These are phyloP conservation scores for Trichoderma sp. DNA, from an alignment of 2,329 filamentous ascomycete genomes.

Conservation along the genomic window DNA sequence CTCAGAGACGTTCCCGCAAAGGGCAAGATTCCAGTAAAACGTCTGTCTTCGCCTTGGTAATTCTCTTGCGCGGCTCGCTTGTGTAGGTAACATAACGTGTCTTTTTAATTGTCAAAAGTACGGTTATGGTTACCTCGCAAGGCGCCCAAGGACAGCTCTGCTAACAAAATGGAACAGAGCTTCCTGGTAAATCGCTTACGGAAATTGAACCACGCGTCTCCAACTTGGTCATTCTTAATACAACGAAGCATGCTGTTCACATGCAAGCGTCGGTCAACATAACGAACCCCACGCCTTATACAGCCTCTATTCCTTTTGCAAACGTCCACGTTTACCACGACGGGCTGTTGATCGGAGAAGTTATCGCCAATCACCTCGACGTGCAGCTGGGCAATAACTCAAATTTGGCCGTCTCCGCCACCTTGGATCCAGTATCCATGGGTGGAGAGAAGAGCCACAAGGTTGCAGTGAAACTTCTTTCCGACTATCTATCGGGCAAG, in stretches of 20 bases:
- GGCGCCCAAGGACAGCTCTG: constrained; percentile 19
- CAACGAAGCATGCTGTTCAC: constrained; percentile 66
- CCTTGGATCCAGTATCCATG: constrained; percentile 67
- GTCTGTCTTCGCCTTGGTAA: constrained; percentile 67
- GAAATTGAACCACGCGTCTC: constrained; percentile 61
- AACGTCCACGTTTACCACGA: constrained; percentile 75
- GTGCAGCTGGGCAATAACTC: constrained; percentile 70
- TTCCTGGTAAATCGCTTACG: constrained; percentile 51
- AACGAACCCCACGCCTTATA: constrained; percentile 87
- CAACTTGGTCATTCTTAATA: constrained; percentile 69
- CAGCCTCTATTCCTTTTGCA: constrained; percentile 74
- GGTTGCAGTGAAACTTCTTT: constrained; percentile 70
- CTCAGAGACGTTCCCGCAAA: constrained; percentile 81
- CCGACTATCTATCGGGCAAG: constrained; percentile 80
- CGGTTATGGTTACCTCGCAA: constrained; percentile 23
- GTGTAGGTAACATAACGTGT: constrained; percentile 28
- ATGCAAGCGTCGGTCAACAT: constrained; percentile 73
- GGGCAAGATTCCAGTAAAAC: constrained; percentile 86
- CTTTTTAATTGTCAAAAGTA: constrained; percentile 15
- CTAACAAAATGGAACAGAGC: constrained; percentile 48
- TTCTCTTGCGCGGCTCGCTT: constrained; percentile 24
- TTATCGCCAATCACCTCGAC: constrained; percentile 60
- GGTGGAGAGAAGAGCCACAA: constrained; percentile 59
- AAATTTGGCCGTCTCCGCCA: constrained; percentile 62
- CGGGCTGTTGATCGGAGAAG: constrained; percentile 70